phyloP scores from a whole-genome alignment of 306 rosid genomes.

The Fragaria iinumae region DNA sequence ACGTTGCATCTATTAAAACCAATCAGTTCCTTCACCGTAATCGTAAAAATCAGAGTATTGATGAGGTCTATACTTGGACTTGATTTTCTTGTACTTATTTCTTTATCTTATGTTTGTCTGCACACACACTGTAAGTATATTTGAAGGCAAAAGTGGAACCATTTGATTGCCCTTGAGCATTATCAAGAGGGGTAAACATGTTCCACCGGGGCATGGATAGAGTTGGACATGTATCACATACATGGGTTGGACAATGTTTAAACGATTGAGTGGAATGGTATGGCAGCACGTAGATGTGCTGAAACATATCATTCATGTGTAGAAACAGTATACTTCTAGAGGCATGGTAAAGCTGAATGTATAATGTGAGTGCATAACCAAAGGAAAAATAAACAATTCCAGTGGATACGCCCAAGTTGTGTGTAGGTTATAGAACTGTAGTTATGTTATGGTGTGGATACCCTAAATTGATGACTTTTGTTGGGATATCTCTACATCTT shows the following conservation, averaged over 20 bases:
- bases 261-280: background rate
- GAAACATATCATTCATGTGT: background rate
- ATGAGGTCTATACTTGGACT: constrained; percentile 57
- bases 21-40: constrained; percentile 91
- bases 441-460: background rate
- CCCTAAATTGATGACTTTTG: background rate
- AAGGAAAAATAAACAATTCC: background rate
- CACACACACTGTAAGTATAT: background rate
- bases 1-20: constrained; percentile 54
- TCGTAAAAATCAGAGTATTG: constrained; percentile 80
- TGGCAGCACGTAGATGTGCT: background rate
- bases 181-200: background rate
- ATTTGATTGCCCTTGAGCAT: background rate
- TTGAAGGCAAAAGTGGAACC: background rate
- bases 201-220: background rate
- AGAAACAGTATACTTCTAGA: background rate
- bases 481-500: background rate
- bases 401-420: background rate
- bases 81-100: constrained; percentile 17
- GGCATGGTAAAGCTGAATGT: background rate
- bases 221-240: background rate
- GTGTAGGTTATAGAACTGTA: background rate
- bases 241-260: constrained; percentile 1
- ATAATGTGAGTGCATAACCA: background rate
- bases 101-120: constrained; percentile 26